A percentile compares a stretch with the other conserved stretches of the same genome.
Conservation (phyloP, 1,139 yeast genomes). For the Nematodospora anomalae region DNA sequence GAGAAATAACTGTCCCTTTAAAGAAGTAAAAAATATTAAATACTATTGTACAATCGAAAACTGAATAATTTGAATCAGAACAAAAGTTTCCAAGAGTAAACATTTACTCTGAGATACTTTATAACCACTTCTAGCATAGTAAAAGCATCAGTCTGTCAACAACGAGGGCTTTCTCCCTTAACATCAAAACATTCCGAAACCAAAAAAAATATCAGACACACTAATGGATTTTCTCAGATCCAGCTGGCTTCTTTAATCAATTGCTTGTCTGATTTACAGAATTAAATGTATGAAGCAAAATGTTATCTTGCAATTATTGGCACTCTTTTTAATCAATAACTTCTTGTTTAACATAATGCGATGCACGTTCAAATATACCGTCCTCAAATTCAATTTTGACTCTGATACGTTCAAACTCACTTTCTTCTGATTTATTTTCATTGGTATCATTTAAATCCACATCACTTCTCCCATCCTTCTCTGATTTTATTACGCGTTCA, state of each 20-base stretch:
- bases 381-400: constrained; percentile 3
- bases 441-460: background rate
- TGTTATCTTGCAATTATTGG: background rate
- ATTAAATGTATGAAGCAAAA: background rate
- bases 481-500: background rate
- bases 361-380: constrained; percentile 3
- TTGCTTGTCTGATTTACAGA: background rate
- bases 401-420: background rate
- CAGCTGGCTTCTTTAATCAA: background rate
- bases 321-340: constrained; percentile 5
- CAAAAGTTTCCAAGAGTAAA: background rate
- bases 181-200: too few species aligned
- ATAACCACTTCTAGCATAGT: too few species aligned
- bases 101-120: too few species aligned
- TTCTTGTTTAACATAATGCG: constrained; percentile 10
- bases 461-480: background rate
- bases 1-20: too few species aligned
- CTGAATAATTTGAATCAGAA: background rate
- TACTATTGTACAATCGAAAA: constrained; percentile 1
- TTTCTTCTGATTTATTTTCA: background rate
- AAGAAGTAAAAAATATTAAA: constrained; percentile 1
- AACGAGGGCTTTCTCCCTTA: too few species aligned
- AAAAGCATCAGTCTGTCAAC: too few species aligned
- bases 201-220: constrained; percentile 3
- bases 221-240: background rate